Conservation (phyloP, 2,329 filamentous ascomycete species). For the Aspergillus versicolor region DNA sequence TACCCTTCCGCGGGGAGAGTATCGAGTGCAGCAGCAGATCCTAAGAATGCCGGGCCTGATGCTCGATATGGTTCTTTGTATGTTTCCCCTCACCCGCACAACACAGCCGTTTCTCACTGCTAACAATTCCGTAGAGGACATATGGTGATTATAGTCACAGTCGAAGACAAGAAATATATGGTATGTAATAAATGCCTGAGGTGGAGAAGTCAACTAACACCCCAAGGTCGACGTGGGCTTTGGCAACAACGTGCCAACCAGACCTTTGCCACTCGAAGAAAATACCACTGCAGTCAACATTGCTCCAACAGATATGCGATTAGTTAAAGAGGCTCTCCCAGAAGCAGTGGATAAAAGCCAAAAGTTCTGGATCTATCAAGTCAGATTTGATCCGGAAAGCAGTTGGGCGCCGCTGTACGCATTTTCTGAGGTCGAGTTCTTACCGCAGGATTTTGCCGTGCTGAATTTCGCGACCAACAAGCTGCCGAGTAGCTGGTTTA, state of each 20-base stretch:
- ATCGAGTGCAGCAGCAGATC: conserved; percentile 32
- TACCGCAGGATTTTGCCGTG: conserved; percentile 60
- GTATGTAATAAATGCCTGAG: conserved; percentile 20
- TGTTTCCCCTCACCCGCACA: conserved; percentile 7
- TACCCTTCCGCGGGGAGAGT: conserved; percentile 58
- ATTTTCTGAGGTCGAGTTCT: conserved; percentile 66
- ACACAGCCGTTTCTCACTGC: not conserved
- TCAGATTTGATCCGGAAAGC: conserved; percentile 48
- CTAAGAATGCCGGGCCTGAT: conserved; percentile 7
- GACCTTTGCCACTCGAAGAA: conserved; percentile 56
- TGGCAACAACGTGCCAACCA: conserved; percentile 61
- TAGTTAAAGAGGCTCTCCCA: conserved; percentile 51
- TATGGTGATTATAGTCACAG: conserved; percentile 61
- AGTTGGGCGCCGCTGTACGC: conserved; percentile 63
- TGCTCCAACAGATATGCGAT: conserved; percentile 56
- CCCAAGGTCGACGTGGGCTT: conserved; percentile 61
- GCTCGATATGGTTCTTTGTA: conserved; percentile 51
- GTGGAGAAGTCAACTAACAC: not conserved
- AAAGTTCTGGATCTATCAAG: conserved; percentile 65
- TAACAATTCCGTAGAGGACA: conserved; percentile 43
- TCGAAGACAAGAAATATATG: conserved; percentile 48
- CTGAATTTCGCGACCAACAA: conserved; percentile 60
- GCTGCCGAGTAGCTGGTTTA: conserved; percentile 54
- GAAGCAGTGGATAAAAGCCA: conserved; percentile 44
- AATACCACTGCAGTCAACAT: conserved; percentile 42